Evolutionary conservation across 306 rosid species (phyloP).

Genomic region (Crataegus laevigata): DNA sequence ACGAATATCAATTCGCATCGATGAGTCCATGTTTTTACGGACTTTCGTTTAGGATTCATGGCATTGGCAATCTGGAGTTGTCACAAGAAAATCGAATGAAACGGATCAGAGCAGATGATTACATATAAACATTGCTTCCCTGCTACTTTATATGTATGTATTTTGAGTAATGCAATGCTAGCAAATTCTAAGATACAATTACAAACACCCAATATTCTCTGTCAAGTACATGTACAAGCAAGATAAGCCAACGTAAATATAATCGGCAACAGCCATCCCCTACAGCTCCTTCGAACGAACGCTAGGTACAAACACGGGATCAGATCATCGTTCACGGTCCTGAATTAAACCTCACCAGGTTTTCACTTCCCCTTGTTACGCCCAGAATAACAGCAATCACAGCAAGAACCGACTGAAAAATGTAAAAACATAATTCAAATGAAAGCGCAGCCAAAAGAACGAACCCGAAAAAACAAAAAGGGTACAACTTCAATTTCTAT

Average conservation of each 20-base stretch:
- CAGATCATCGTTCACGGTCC: neutral
- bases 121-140: too few species aligned
- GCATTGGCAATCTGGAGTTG: neutral
- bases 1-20: neutral
- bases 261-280: neutral
- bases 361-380: conserved; percentile 21
- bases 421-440: conserved; percentile 7
- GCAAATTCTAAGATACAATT: neutral
- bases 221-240: neutral
- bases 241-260: neutral
- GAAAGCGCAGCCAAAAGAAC: conserved; percentile 1
- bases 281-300: neutral
- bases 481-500: neutral
- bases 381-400: conserved; percentile 45
- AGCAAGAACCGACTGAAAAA: conserved; percentile 53
- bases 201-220: neutral
- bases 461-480: neutral
- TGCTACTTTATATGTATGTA: neutral
- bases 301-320: neutral
- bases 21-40: neutral
- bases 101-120: neutral
- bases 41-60: too few species aligned
- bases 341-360: conserved; percentile 25
- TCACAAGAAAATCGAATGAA: neutral
- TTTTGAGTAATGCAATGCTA: neutral